Percentiles rank a stretch among this genome's conserved stretches.
These are phyloP conservation scores for Escovopsis sp. DNA, from an alignment of 2,329 filamentous ascomycete species.

Conservation along the genomic window DNA sequence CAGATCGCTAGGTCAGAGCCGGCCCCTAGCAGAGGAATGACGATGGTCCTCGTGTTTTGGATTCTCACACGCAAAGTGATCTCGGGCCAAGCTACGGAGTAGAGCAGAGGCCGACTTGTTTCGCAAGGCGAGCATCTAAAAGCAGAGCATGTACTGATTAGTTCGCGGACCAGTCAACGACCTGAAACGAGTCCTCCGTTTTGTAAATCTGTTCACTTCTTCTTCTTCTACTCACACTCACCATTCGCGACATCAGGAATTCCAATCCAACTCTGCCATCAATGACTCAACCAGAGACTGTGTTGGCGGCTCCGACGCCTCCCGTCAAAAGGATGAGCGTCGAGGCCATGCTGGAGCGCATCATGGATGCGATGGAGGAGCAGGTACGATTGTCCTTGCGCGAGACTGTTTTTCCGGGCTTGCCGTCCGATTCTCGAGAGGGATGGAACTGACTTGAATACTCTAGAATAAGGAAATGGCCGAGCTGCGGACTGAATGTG, in stretches of 20 bases:
- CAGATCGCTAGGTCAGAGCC: too few species aligned
- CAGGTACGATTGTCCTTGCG: conserved; percentile 3
- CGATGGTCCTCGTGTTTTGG: too few species aligned
- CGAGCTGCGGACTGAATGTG: conserved; percentile 11
- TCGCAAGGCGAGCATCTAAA: too few species aligned
- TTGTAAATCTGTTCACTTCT: too few species aligned
- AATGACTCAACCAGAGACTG: background rate
- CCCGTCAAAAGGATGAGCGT: conserved; percentile 6
- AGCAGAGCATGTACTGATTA: too few species aligned
- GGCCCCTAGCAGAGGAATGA: too few species aligned
- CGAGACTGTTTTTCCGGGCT: too few species aligned
- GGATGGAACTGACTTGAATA: background rate
- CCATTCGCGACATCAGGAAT: background rate
- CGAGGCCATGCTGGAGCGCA: conserved; percentile 9
- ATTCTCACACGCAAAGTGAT: too few species aligned
- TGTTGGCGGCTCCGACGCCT: conserved; percentile 5
- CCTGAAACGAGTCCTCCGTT: background rate
- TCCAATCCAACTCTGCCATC: background rate
- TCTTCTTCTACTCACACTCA: background rate
- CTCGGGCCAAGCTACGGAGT: too few species aligned
- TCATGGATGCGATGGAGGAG: conserved; percentile 11
- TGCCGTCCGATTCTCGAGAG: background rate
- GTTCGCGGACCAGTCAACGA: too few species aligned
- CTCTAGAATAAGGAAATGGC: conserved; percentile 11
- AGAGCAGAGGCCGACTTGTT: too few species aligned